These are phyloP conservation scores for Beauveria sp. DNA, from an alignment of 2,329 filamentous ascomycete species.

Conservation along the genomic window DNA sequence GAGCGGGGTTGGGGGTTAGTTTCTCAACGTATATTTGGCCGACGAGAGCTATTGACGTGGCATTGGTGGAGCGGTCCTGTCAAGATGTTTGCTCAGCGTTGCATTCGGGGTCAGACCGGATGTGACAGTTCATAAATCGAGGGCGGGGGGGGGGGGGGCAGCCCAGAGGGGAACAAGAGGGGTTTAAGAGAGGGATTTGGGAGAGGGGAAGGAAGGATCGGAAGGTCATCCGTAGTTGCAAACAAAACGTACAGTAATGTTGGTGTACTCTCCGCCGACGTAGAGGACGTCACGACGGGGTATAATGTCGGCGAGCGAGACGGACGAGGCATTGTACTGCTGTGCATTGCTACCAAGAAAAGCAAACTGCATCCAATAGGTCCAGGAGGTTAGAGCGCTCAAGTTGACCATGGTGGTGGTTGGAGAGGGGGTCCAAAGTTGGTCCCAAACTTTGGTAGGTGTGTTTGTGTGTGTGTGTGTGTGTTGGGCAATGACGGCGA, in stretches of 20 bases:
- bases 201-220: too few species aligned
- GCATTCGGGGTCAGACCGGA: not conserved
- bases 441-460: too few species aligned
- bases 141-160: too few species aligned
- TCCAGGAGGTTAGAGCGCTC: conserved; percentile 10
- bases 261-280: conserved; percentile 21
- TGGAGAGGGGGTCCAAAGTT: too few species aligned
- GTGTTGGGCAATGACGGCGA: too few species aligned
- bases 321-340: conserved; percentile 1
- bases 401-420: conserved; percentile 12
- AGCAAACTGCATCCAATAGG: conserved; percentile 13
- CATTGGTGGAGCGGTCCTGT: conserved; percentile 13
- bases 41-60: conserved; percentile 16
- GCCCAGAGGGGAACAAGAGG: too few species aligned
- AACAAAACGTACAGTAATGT: conserved; percentile 13
- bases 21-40: conserved; percentile 26
- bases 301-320: conserved; percentile 12
- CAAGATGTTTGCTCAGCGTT: not conserved
- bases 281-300: conserved; percentile 22
- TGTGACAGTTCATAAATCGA: too few species aligned
- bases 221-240: too few species aligned
- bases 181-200: too few species aligned
- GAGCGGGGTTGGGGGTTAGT: conserved; percentile 19
- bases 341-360: conserved; percentile 13
- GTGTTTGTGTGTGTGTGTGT: too few species aligned